Percentiles rank a stretch among this genome's conserved stretches.
These are phyloP conservation scores for Elongisporangium undulatum DNA, from an alignment of 352 stramenopile genomes.

Conservation along the genomic window DNA sequence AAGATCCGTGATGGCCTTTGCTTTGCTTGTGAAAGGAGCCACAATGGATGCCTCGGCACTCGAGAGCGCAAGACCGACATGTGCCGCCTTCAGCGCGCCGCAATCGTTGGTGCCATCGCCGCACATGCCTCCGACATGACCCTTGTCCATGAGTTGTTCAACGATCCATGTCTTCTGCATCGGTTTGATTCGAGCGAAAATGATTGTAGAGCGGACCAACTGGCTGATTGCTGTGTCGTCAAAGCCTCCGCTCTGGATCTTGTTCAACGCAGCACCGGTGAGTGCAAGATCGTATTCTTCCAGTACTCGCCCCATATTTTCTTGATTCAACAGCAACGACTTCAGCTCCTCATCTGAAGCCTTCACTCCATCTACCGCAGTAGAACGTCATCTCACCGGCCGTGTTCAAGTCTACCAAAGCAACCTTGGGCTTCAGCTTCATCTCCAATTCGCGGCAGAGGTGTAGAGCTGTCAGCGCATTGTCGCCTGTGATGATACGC, in stretches of 20 bases:
- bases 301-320: slow-evolving; percentile 17
- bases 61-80: slow-evolving; percentile 82
- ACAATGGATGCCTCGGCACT: slow-evolving; percentile 83
- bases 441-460: slow-evolving; percentile 34
- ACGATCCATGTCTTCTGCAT: slow-evolving; percentile 56
- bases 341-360: slow-evolving; percentile 15
- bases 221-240: slow-evolving; percentile 24
- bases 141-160: slow-evolving; percentile 35
- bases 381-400: slow-evolving; percentile 17
- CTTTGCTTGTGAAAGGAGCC: slow-evolving; percentile 83
- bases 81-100: slow-evolving; percentile 74
- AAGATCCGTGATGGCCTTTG: slow-evolving; percentile 72
- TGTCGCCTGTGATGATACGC: slow-evolving; percentile 82
- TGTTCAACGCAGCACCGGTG: slow-evolving; percentile 37
- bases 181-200: slow-evolving; percentile 49
- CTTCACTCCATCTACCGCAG: slow-evolving; percentile 24
- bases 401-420: slow-evolving; percentile 30
- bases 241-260: slow-evolving; percentile 17
- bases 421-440: slow-evolving; percentile 28
- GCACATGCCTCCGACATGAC: slow-evolving; percentile 42
- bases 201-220: slow-evolving; percentile 28
- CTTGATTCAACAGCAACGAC: slow-evolving; percentile 23
- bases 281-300: slow-evolving; percentile 32
- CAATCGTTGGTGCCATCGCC: slow-evolving; percentile 80
- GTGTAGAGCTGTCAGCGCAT: slow-evolving; percentile 43